Conservation (phyloP, 2,329 filamentous ascomycete genomes). For the Teratosphaeria nubilosa region DNA sequence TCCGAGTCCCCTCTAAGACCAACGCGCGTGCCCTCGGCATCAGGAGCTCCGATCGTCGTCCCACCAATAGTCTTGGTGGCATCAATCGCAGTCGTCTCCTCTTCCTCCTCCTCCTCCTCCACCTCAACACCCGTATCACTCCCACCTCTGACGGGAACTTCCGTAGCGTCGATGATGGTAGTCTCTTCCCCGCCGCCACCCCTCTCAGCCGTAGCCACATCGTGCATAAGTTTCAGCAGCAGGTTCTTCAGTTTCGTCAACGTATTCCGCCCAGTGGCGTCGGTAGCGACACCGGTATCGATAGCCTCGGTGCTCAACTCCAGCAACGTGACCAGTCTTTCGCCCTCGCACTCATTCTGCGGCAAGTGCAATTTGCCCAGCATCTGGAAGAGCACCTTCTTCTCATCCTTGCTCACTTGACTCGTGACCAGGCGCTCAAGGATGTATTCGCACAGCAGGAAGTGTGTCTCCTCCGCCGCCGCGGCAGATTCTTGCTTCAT, state of each 20-base stretch:
- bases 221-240: conserved; percentile 46
- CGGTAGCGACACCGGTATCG: conserved; percentile 40
- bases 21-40: conserved; percentile 27
- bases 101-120: conserved; percentile 14
- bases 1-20: conserved; percentile 11
- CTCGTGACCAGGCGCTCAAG: conserved; percentile 61
- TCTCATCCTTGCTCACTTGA: conserved; percentile 63
- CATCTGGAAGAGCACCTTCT: conserved; percentile 67
- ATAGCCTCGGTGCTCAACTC: conserved; percentile 38
- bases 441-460: conserved; percentile 67
- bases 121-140: not conserved
- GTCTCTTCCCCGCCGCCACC: conserved; percentile 23
- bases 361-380: conserved; percentile 75
- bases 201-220: conserved; percentile 23
- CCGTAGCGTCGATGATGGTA: conserved; percentile 19
- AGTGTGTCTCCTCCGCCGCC: conserved; percentile 47
- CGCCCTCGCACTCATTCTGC: conserved; percentile 28
- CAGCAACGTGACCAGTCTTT: conserved; percentile 29
- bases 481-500: conserved; percentile 7
- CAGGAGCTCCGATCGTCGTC: conserved; percentile 21
- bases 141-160: conserved; percentile 5
- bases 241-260: conserved; percentile 44
- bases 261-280: conserved; percentile 43
- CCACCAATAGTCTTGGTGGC: conserved; percentile 11
- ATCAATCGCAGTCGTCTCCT: conserved; percentile 13